Percentiles rank a stretch among this genome's conserved stretches.
Conservation (phyloP, 805 yeast genomes). For the Wickerhamomyces chaumierensis region DNA sequence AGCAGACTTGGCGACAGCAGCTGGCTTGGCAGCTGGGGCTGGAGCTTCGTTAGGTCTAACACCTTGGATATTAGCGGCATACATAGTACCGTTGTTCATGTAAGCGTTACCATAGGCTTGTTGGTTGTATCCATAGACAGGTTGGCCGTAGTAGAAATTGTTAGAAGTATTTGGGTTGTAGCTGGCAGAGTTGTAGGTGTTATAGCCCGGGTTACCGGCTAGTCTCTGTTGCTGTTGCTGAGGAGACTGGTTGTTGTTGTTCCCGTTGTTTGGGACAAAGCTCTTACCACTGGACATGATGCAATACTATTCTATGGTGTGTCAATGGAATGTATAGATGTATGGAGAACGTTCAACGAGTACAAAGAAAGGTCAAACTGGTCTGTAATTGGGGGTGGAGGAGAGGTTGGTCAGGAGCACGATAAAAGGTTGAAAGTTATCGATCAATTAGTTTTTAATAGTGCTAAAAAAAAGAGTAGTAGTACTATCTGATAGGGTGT, state of each 20-base stretch:
- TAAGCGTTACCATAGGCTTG: slow-evolving; percentile 1
- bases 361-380: too few species aligned
- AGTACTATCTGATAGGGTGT: too few species aligned
- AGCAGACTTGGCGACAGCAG: slow-evolving; percentile 5
- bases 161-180: background rate
- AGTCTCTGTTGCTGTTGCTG: slow-evolving; percentile 1
- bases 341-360: too few species aligned
- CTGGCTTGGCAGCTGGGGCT: background rate
- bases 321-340: background rate
- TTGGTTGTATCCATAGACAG: slow-evolving; percentile 1
- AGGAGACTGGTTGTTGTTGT: too few species aligned
- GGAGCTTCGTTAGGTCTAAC: background rate
- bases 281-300: background rate
- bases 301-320: background rate
- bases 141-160: background rate
- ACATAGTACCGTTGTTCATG: slow-evolving; percentile 4
- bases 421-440: too few species aligned
- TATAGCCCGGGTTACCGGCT: slow-evolving; percentile 1
- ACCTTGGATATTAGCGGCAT: background rate
- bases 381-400: too few species aligned
- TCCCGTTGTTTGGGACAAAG: background rate
- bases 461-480: too few species aligned
- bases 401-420: too few species aligned
- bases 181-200: slow-evolving; percentile 1
- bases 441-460: too few species aligned